Conservation (phyloP, 805 yeast species). For the Ogataea methanolica region DNA sequence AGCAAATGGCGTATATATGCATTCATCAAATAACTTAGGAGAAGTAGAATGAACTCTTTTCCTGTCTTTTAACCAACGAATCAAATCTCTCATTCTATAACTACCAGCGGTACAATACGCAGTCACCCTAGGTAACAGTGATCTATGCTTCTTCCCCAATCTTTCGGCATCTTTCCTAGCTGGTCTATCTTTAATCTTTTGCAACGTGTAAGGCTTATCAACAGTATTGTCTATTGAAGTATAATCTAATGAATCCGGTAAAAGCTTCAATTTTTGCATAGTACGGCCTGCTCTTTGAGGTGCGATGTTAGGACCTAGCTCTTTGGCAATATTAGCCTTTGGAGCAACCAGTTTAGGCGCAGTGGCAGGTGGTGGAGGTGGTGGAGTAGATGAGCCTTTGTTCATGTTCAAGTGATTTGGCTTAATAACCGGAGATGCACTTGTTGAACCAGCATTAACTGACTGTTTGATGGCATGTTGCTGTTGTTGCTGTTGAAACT, state of each 20-base stretch:
- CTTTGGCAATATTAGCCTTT: conserved; percentile 23
- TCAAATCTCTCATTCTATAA: conserved; percentile 81
- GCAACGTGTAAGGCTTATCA: conserved; percentile 68
- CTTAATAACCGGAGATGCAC: neutral
- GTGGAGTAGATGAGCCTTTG: too few species aligned
- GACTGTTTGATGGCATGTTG: neutral
- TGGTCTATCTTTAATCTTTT: conserved; percentile 77
- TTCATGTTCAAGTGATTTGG: too few species aligned
- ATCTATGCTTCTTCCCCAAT: conserved; percentile 80
- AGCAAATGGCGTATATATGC: conserved; percentile 86
- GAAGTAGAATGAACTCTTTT: conserved; percentile 68
- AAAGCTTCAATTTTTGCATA: conserved; percentile 63
- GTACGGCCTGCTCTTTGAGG: conserved; percentile 75
- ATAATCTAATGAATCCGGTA: conserved; percentile 54
- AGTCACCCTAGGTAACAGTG: conserved; percentile 85
- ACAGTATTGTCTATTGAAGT: conserved; percentile 16
- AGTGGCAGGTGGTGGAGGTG: neutral
- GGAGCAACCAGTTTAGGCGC: neutral
- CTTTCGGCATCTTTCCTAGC: conserved; percentile 94
- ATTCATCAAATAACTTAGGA: conserved; percentile 91
- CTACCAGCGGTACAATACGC: conserved; percentile 96
- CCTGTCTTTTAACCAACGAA: conserved; percentile 79
- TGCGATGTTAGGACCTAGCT: conserved; percentile 48
- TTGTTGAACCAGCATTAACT: neutral
- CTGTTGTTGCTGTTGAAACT: neutral